phyloP scores from a whole-genome alignment of 768 basidiomycete species.

The Boletellus ananiceps region DNA sequence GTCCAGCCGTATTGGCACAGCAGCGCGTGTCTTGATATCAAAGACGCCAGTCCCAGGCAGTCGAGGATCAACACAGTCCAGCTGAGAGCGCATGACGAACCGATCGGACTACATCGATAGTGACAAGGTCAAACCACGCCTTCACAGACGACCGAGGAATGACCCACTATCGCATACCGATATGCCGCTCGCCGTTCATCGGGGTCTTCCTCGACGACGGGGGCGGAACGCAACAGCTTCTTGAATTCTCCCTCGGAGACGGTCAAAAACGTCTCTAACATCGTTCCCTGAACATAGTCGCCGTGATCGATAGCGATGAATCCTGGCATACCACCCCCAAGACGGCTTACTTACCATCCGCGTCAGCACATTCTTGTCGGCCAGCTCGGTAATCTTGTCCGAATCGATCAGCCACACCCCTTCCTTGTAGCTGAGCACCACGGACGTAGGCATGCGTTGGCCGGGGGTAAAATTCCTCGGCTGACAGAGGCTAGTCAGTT shows the following conservation, averaged over 20 bases:
- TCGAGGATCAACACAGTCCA: conserved; percentile 78
- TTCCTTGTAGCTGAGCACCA: conserved; percentile 59
- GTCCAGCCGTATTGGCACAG: conserved; percentile 79
- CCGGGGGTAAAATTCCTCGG: conserved; percentile 51
- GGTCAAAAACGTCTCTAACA: conserved; percentile 88
- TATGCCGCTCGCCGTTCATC: conserved; percentile 64
- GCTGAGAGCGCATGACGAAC: conserved; percentile 91
- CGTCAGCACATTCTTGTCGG: conserved; percentile 65
- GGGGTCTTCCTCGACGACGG: conserved; percentile 24
- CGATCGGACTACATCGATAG: conserved; percentile 29
- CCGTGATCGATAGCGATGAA: not conserved
- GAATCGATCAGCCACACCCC: conserved; percentile 69
- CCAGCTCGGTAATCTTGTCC: conserved; percentile 36
- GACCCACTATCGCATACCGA: conserved; percentile 73
- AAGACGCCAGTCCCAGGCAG: conserved; percentile 91
- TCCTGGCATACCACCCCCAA: too few relatives aligned
- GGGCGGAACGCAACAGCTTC: conserved; percentile 41
- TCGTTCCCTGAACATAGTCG: conserved; percentile 57
- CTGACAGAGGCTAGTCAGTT: conserved; percentile 33
- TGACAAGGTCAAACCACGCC: not conserved
- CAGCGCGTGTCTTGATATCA: conserved; percentile 94
- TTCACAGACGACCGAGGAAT: not conserved
- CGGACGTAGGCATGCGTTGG: conserved; percentile 52
- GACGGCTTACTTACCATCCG: conserved; percentile 57
- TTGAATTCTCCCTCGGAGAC: conserved; percentile 58